These are phyloP conservation scores for Echium plantagineum DNA, from an alignment of 257 asterid genomes.

Conservation along the genomic window DNA sequence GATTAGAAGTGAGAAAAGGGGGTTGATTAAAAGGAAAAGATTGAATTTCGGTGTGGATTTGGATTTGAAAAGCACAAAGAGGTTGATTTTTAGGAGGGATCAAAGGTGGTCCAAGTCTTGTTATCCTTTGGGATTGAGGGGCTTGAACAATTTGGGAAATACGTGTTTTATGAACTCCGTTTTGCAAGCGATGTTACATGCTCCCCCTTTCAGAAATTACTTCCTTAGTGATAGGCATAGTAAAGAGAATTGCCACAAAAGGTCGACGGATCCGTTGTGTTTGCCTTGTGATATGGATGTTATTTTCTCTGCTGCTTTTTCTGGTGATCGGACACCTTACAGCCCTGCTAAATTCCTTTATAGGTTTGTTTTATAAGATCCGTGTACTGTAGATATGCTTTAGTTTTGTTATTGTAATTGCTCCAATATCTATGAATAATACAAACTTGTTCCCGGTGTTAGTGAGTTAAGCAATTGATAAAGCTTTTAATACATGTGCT, in stretches of 20 bases:
- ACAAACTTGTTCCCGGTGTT: not conserved
- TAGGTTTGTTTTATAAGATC: constrained; percentile 34
- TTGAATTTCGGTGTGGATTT: constrained; percentile 53
- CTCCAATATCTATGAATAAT: not conserved
- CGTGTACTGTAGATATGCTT: constrained; percentile 4
- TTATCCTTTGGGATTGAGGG: constrained; percentile 64
- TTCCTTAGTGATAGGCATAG: constrained; percentile 50
- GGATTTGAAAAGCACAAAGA: constrained; percentile 30
- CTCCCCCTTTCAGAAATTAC: constrained; percentile 62
- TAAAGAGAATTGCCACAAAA: constrained; percentile 34
- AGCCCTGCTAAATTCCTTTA: constrained; percentile 70
- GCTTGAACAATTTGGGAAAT: constrained; percentile 60
- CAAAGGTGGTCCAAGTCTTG: constrained; percentile 49
- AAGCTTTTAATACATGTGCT: not conserved
- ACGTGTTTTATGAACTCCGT: constrained; percentile 77
- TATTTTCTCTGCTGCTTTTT: constrained; percentile 47
- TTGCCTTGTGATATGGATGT: constrained; percentile 62
- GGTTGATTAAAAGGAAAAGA: constrained; percentile 61
- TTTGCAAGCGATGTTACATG: constrained; percentile 65
- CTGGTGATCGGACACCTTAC: constrained; percentile 50
- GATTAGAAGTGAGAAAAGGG: constrained; percentile 25
- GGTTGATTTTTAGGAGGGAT: constrained; percentile 34
- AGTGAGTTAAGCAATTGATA: not conserved
- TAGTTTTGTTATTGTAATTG: not conserved
- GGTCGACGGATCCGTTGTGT: constrained; percentile 35